A percentile compares a stretch with the other conserved stretches of the same genome.
These are phyloP conservation scores for Skeletonema tropicum DNA, from an alignment of 108 stramenopile genomes.

Conservation along the genomic window DNA sequence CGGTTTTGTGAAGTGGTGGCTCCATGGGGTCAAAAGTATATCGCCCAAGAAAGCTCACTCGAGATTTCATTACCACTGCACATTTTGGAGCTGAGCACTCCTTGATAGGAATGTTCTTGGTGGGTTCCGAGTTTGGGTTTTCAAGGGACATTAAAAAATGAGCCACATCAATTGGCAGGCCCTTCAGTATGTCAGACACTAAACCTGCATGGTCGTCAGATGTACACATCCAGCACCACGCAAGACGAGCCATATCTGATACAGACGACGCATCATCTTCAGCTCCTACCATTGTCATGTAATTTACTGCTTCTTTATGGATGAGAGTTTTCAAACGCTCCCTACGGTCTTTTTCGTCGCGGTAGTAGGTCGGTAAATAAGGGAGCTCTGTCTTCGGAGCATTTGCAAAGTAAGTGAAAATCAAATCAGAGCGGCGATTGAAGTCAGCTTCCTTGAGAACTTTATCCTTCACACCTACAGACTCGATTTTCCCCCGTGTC, in stretches of 20 bases:
- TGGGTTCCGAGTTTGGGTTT: slow-evolving; percentile 37
- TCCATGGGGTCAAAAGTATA: slow-evolving; percentile 29
- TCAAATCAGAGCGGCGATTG: slow-evolving; percentile 44
- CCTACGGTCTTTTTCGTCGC: slow-evolving; percentile 38
- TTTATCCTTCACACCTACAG: not conserved
- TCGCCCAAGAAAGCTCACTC: slow-evolving; percentile 47
- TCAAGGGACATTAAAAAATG: slow-evolving; percentile 21
- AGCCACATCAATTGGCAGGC: slow-evolving; percentile 16
- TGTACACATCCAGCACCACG: slow-evolving; percentile 51
- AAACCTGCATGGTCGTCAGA: slow-evolving; percentile 31
- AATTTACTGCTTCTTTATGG: slow-evolving; percentile 34
- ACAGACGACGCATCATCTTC: slow-evolving; percentile 16
- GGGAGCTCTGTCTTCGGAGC: slow-evolving; percentile 24
- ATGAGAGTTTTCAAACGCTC: slow-evolving; percentile 33
- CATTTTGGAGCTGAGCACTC: slow-evolving; percentile 45
- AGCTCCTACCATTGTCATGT: not conserved
- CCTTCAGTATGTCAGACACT: slow-evolving; percentile 17
- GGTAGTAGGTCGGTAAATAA: slow-evolving; percentile 28
- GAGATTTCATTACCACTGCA: slow-evolving; percentile 24
- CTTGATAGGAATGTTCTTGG: slow-evolving; percentile 22
- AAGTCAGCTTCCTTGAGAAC: slow-evolving; percentile 31
- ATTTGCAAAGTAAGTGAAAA: slow-evolving; percentile 44
- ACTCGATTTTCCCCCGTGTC: slow-evolving; percentile 7
- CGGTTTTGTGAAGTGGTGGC: slow-evolving; percentile 37
- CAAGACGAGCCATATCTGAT: slow-evolving; percentile 38